Conservation (phyloP, 148 eudicot species). For the Silene conica region DNA sequence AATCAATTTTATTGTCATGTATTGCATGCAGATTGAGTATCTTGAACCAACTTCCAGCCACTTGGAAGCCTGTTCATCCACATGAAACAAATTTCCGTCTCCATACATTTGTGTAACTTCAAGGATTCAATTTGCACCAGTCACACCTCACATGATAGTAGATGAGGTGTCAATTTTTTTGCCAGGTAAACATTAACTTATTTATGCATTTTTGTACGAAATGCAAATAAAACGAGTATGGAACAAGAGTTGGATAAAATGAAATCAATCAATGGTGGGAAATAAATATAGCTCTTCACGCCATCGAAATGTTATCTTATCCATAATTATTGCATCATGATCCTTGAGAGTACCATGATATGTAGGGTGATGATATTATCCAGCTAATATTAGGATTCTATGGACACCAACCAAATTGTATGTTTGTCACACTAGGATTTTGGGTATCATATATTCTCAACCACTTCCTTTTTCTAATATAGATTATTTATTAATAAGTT, state of each 20-base stretch:
- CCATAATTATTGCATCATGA: slow-evolving; percentile 8
- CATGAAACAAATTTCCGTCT: slow-evolving; percentile 6
- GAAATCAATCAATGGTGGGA: slow-evolving; percentile 4
- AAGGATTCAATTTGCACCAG: slow-evolving; percentile 9
- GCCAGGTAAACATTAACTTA: not conserved
- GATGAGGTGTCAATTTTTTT: not conserved
- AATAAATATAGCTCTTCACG: slow-evolving; percentile 13
- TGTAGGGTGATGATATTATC: slow-evolving; percentile 9
- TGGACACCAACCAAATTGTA: not conserved
- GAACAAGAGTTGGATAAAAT: not conserved
- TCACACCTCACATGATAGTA: not conserved
- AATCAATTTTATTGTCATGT: too few species aligned
- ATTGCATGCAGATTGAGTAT: not conserved
- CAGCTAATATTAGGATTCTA: slow-evolving; percentile 3
- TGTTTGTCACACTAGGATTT: too few species aligned
- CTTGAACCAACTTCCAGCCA: not conserved
- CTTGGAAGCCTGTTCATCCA: not conserved
- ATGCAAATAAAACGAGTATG: not conserved
- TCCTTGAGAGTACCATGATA: not conserved
- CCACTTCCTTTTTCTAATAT: too few species aligned
- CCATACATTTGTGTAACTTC: slow-evolving; percentile 11
- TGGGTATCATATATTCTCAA: too few species aligned
- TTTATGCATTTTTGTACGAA: not conserved
- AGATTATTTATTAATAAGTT: too few species aligned
- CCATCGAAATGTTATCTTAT: slow-evolving; percentile 4